Evolutionary conservation across 2,329 filamentous ascomycete genomes (phyloP).

Genomic region (Penicillium sp.): DNA sequence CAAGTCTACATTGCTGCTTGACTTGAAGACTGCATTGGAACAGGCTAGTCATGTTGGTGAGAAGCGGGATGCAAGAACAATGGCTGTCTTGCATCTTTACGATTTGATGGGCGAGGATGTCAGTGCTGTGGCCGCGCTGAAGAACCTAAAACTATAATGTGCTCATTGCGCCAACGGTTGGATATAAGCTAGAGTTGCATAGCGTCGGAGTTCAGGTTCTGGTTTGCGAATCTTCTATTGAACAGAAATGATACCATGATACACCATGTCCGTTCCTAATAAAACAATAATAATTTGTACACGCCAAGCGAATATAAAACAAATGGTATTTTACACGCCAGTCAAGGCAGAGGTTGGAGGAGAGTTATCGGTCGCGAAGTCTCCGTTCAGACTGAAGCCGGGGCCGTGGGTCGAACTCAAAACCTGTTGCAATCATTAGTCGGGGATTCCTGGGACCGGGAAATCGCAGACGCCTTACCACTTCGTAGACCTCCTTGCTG

Average conservation of each 20-base stretch:
- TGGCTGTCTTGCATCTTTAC: slow-evolving; percentile 62
- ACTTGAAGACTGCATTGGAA: slow-evolving; percentile 63
- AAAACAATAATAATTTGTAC: slow-evolving; percentile 43
- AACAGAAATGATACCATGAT: slow-evolving; percentile 40
- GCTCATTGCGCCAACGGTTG: neutral
- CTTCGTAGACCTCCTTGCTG: slow-evolving; percentile 71
- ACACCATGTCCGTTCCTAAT: slow-evolving; percentile 42
- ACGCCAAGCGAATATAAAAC: slow-evolving; percentile 30
- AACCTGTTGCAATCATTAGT: slow-evolving; percentile 51
- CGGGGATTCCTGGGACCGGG: neutral
- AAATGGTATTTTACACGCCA: slow-evolving; percentile 53
- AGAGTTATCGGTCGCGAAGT: slow-evolving; percentile 65
- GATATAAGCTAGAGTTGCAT: slow-evolving; percentile 28
- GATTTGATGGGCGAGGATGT: slow-evolving; percentile 60
- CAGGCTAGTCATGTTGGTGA: slow-evolving; percentile 49
- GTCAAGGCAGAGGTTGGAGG: slow-evolving; percentile 51
- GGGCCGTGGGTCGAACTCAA: slow-evolving; percentile 85
- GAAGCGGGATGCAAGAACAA: slow-evolving; percentile 41
- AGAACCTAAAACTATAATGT: slow-evolving; percentile 39
- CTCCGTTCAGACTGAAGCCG: slow-evolving; percentile 81
- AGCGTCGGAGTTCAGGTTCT: slow-evolving; percentile 47
- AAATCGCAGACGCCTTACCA: slow-evolving; percentile 49
- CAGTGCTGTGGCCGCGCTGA: slow-evolving; percentile 60
- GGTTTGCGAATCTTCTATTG: slow-evolving; percentile 24
- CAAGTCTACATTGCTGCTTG: slow-evolving; percentile 62